Base-by-base conservation (phyloP, 2,329 filamentous ascomycete species). In the Paraconiothyrium brasiliense region DNA sequence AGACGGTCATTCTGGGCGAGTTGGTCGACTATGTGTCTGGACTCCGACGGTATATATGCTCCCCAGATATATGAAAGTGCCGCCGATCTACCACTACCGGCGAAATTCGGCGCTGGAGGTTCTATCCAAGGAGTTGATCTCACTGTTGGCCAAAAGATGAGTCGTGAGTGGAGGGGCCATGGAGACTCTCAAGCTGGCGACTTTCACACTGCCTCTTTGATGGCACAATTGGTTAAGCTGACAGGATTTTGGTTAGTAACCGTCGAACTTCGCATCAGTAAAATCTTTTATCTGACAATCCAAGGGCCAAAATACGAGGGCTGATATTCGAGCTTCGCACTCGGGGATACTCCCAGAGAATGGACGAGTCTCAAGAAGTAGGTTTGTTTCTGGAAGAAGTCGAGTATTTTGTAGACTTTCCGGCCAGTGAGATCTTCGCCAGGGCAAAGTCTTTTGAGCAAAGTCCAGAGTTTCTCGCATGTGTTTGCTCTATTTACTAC, bases 51-150 rank as follows among this genome's bases (percentile, higher is more conserved):
- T 9, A 9, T 54, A 3, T 11, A 13, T 37, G 10, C 48, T 22
- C 9, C 10, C 10, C 35, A 30, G n/a, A 37, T 54, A 5, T 20
- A 11, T 44, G 37, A 30, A 27, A 43, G 35, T 30, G 50, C 37
- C 10, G 35, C 20, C 5, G 20, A 35, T 20, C n/a, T 54, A 32
- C 51, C 51, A 30, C 51, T 54, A 32, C 51, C 51, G 7, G 51
- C 51, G 30, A 30, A 13, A 20, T 54, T 43, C 22, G 37, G 24
- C 22, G 11, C 22, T 6, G 51, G 51, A 30, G 51, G 51, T 20
- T 54, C 51, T 4, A 54, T 54, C n/a, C 51, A 54, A 43, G 51
- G 51, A n/a, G 51, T 54, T 3, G 51, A 54, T 7, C 39, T 54
- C 37, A 44, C 16, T 4, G 22, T n/a, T 30, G 51, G 37, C 22